phyloP scores from a whole-genome alignment of 306 rosid genomes.

The Dryas drummondii region DNA sequence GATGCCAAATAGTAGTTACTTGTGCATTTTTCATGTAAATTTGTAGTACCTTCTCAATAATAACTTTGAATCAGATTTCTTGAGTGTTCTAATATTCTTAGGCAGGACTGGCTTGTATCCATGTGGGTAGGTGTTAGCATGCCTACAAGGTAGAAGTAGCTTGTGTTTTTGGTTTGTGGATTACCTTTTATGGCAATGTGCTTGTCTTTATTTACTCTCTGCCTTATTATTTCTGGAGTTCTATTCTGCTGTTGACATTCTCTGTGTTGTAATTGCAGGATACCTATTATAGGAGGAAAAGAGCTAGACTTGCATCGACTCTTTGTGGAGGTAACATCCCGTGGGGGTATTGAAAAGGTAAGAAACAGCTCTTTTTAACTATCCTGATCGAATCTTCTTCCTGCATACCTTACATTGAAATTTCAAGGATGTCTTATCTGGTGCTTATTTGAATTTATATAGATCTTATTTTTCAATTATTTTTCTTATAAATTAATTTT shows the following conservation, averaged over 20 bases:
- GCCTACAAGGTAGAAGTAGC: neutral
- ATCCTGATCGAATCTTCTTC: neutral
- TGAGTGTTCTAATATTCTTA: neutral
- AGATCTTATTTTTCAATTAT: neutral
- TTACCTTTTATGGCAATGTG: neutral
- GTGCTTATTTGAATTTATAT: neutral
- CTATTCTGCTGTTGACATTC: neutral
- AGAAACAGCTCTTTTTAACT: conserved; percentile 8
- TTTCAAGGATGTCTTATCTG: neutral
- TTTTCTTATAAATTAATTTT: neutral
- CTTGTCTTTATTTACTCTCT: neutral
- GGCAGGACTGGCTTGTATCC: neutral
- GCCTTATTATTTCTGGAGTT: neutral
- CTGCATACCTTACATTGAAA: neutral
- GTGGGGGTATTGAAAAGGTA: conserved; percentile 82
- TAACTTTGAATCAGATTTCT: neutral
- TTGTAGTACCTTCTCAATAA: neutral
- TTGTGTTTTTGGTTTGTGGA: neutral
- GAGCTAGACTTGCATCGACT: conserved; percentile 77
- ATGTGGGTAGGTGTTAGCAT: neutral
- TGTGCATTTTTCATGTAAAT: neutral
- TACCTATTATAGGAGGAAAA: conserved; percentile 79
- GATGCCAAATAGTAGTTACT: neutral
- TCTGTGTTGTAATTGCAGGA: conserved; percentile 41
- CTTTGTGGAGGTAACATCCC: conserved; percentile 75